A percentile compares a stretch with the other conserved stretches of the same genome.
Evolutionary conservation across 306 rosid genomes (phyloP).

Genomic region (Trichosanthes truncata): DNA sequence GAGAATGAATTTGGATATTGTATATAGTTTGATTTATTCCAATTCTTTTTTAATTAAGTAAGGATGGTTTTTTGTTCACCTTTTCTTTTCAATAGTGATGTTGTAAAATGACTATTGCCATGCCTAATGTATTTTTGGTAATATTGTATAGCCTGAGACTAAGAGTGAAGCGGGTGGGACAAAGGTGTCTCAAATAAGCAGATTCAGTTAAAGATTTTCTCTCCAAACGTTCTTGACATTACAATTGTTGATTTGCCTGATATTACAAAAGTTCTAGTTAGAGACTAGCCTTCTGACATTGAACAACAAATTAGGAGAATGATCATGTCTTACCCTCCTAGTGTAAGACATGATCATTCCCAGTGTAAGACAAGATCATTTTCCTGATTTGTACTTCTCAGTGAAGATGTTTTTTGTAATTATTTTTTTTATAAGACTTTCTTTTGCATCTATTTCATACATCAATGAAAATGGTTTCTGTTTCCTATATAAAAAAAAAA

Average conservation of each 20-base stretch:
- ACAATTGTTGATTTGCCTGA: slow-evolving; percentile 37
- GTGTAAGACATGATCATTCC: too few species aligned
- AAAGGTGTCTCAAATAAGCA: slow-evolving; percentile 28
- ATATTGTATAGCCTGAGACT: slow-evolving; percentile 23
- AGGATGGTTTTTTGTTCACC: background rate
- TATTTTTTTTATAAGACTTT: too few species aligned
- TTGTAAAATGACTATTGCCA: background rate
- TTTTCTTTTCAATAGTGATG: background rate
- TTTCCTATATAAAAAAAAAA: too few species aligned
- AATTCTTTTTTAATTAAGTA: background rate
- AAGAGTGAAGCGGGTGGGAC: slow-evolving; percentile 24
- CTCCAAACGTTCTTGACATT: slow-evolving; percentile 30
- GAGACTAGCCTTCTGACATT: slow-evolving; percentile 35
- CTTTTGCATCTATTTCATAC: too few species aligned
- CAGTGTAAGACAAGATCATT: too few species aligned
- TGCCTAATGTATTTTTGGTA: background rate
- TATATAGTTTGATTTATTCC: background rate
- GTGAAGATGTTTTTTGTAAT: too few species aligned
- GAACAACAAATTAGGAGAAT: slow-evolving; percentile 28
- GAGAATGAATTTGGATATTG: background rate
- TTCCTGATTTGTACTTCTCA: too few species aligned
- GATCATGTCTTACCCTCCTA: slow-evolving; percentile 25
- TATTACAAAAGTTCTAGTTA: slow-evolving; percentile 29
- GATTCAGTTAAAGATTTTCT: slow-evolving; percentile 26
- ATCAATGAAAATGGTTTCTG: too few species aligned